Conservation (phyloP, 768 basidiomycete species). For the Lyophyllum decastes region DNA sequence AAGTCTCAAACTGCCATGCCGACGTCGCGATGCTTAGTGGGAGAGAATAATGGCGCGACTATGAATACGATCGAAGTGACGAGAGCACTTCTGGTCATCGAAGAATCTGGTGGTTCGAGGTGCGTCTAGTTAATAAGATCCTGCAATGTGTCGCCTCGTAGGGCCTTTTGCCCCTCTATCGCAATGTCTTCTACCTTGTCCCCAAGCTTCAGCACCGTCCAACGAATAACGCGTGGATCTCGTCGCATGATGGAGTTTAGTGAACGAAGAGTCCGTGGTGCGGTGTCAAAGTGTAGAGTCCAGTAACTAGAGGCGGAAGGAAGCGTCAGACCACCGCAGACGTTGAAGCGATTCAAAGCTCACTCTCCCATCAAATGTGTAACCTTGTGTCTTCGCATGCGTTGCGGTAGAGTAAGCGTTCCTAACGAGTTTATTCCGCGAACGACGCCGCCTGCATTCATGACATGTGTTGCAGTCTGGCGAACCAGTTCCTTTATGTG, state of each 20-base stretch:
- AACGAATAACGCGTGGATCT: slow-evolving; percentile 83
- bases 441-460: slow-evolving; percentile 79
- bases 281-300: slow-evolving; percentile 89
- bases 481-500: slow-evolving; percentile 76
- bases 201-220: slow-evolving; percentile 79
- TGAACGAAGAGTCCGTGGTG: slow-evolving; percentile 64
- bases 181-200: slow-evolving; percentile 73
- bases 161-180: slow-evolving; percentile 37
- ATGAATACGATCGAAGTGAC: neutral
- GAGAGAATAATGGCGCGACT: neutral
- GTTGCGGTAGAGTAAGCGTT: slow-evolving; percentile 68
- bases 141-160: neutral
- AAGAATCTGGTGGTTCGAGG: neutral
- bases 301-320: slow-evolving; percentile 64
- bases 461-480: slow-evolving; percentile 68
- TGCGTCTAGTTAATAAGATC: slow-evolving; percentile 9
- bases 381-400: slow-evolving; percentile 65
- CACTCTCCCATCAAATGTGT: slow-evolving; percentile 73
- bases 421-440: slow-evolving; percentile 79
- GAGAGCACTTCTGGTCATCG: slow-evolving; percentile 5
- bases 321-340: neutral
- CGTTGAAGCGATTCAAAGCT: slow-evolving; percentile 35
- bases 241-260: slow-evolving; percentile 70
- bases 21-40: neutral
- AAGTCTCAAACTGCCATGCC: neutral